phyloP scores from a whole-genome alignment of 106 monocot species.

The Dioscorea zingiberensis region DNA sequence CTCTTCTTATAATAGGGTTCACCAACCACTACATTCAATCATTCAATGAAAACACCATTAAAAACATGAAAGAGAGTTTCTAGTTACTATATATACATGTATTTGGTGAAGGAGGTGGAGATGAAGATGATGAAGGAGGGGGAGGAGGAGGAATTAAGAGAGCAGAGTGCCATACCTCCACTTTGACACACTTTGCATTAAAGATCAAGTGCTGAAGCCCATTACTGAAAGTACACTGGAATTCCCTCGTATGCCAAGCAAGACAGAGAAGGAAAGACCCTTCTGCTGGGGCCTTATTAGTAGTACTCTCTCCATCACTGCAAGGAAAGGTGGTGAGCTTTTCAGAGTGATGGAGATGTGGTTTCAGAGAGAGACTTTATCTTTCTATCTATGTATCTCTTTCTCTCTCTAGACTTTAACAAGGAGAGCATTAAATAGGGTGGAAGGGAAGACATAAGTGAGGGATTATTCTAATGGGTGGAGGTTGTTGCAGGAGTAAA shows the following conservation, averaged over 20 bases:
- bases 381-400: neutral
- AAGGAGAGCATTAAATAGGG: slow-evolving; percentile 6
- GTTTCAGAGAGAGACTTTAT: slow-evolving; percentile 3
- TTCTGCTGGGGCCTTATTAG: slow-evolving; percentile 50
- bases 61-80: too few species aligned
- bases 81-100: too few species aligned
- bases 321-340: slow-evolving; percentile 4
- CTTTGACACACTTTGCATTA: slow-evolving; percentile 16
- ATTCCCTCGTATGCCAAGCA: slow-evolving; percentile 56
- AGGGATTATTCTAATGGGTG: slow-evolving; percentile 51
- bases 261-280: slow-evolving; percentile 29
- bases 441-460: slow-evolving; percentile 12
- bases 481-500: slow-evolving; percentile 47
- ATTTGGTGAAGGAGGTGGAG: neutral
- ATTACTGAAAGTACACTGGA: slow-evolving; percentile 57
- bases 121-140: neutral
- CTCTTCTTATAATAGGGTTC: slow-evolving; percentile 31
- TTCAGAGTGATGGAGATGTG: slow-evolving; percentile 11
- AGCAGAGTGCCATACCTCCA: too few species aligned
- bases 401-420: slow-evolving; percentile 8
- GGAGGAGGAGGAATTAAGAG: too few species aligned
- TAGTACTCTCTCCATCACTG: slow-evolving; percentile 6
- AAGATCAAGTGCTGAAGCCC: slow-evolving; percentile 19
- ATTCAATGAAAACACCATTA: neutral
- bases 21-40: slow-evolving; percentile 41